Evolutionary conservation across 2,329 filamentous ascomycete genomes (phyloP), one percentile per base, ranked within the genome.

Genomic region (Zymoseptoria pseudotritici): DNA sequence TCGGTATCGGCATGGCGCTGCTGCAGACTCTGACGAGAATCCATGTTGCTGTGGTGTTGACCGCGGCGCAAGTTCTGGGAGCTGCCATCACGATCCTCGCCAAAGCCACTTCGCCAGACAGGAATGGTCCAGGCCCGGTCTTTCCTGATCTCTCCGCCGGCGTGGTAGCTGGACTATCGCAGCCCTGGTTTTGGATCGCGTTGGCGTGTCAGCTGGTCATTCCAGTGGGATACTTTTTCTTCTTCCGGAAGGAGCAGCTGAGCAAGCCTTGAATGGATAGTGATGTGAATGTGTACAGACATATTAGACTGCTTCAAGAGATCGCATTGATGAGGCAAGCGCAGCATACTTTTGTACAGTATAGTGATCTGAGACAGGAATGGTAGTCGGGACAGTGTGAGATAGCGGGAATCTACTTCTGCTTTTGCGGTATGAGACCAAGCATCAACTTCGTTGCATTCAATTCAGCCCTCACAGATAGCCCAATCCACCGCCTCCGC

Each of bases 1-100:
- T 86, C 0, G 85, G 85, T 1, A 80, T 87, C 54, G 85, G 85
- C 56, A 87, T 86, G 84, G 82, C 86, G 55, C 74, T 87, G 3
- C 72, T 87, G 50, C 82, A 85, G 67, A 86, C 84, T 0, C 54
- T 61, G 7, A 87, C 85, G 1, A 74, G 85, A 13, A 78, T 86
- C 67, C 85, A 87, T 66, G 83, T 86, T 53, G 78, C 81, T 54
- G 84, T 83, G 61, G 81, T 83, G 0, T 73, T 87, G 19, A 76
- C 85, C n/a, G 78, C 75, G 0, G 83, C 83, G 2, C 85, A 87
- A 70, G 78, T 86, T 2, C 66, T 87, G 17, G 85, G 85, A 3
- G 82, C 80, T 3, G 70, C 81, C 2, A 81, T 81, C 2, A 87
- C 84, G 1, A 86, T 87, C 21, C 74, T 81, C 17, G 84, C 83